phyloP scores from a whole-genome alignment of 345 rosid genomes.

The Aquilaria yunnanensis region DNA sequence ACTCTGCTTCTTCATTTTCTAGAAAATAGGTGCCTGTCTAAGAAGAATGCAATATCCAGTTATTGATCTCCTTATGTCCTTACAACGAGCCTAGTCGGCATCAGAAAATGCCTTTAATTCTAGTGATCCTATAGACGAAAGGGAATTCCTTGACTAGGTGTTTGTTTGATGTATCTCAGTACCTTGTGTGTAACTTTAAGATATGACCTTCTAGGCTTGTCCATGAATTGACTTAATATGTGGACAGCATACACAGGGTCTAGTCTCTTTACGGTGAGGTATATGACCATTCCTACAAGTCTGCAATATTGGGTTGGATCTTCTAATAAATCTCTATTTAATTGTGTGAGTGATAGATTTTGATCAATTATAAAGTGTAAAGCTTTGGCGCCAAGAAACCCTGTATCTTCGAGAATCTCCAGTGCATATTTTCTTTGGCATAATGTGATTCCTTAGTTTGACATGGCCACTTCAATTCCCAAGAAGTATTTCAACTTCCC shows the following conservation, averaged over 20 bases:
- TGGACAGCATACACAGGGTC: not conserved
- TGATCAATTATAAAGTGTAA: not conserved
- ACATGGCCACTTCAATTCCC: conserved; percentile 3
- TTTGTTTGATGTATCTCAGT: not conserved
- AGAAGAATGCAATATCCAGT: not conserved
- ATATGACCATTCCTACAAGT: conserved; percentile 5
- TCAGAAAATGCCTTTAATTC: not conserved
- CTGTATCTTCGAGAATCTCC: conserved; percentile 4
- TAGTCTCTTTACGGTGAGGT: conserved; percentile 8
- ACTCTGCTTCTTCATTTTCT: not conserved
- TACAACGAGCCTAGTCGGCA: not conserved
- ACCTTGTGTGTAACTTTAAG: not conserved
- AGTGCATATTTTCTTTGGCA: conserved; percentile 3
- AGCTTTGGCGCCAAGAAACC: not conserved
- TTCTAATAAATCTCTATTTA: not conserved
- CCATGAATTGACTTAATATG: conserved; percentile 1
- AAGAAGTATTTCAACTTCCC: conserved; percentile 6
- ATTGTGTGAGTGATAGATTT: not conserved
- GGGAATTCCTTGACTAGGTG: not conserved
- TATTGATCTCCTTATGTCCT: not conserved
- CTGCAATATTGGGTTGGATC: not conserved
- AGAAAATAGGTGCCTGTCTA: not conserved
- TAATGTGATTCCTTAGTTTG: not conserved
- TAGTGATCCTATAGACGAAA: not conserved
- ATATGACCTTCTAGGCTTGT: not conserved